Conservation (phyloP, 106 monocot genomes). For the Acorus calamus region DNA sequence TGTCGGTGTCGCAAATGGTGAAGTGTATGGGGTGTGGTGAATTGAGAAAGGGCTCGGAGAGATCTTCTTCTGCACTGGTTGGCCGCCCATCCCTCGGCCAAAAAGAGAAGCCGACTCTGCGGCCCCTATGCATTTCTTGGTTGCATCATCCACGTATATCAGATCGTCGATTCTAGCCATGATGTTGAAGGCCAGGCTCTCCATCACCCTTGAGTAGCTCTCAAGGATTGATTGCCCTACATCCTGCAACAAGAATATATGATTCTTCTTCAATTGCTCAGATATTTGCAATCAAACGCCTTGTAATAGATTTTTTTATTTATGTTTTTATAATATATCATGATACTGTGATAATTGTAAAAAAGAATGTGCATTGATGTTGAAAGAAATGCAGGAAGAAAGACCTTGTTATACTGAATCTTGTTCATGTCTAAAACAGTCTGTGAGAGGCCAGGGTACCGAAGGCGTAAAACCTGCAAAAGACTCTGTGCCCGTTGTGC, state of each 20-base stretch:
- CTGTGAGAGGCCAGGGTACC: slow-evolving; percentile 89
- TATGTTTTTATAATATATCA: too few species aligned
- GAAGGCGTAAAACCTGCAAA: slow-evolving; percentile 60
- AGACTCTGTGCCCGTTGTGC: slow-evolving; percentile 64
- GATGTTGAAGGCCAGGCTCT: slow-evolving; percentile 93
- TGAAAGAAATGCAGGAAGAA: neutral
- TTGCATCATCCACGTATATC: slow-evolving; percentile 81
- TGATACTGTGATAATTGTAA: too few species aligned
- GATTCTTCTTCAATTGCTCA: too few species aligned
- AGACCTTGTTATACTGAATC: slow-evolving; percentile 98
- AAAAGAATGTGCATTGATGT: neutral
- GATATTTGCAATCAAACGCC: too few species aligned
- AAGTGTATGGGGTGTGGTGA: slow-evolving; percentile 61
- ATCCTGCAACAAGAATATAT: slow-evolving; percentile 42
- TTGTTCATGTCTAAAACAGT: slow-evolving; percentile 95
- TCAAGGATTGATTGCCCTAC: slow-evolving; percentile 92
- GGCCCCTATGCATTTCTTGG: slow-evolving; percentile 31
- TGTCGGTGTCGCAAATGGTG: slow-evolving; percentile 67
- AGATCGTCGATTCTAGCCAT: slow-evolving; percentile 94
- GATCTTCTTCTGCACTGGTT: slow-evolving; percentile 83
- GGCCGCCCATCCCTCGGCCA: slow-evolving; percentile 52
- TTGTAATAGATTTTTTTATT: too few species aligned
- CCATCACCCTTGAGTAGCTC: slow-evolving; percentile 92
- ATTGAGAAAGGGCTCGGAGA: slow-evolving; percentile 90
- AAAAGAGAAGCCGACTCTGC: slow-evolving; percentile 36